Conservation (phyloP, 345 rosid genomes). For the Sonneratia caseolaris region DNA sequence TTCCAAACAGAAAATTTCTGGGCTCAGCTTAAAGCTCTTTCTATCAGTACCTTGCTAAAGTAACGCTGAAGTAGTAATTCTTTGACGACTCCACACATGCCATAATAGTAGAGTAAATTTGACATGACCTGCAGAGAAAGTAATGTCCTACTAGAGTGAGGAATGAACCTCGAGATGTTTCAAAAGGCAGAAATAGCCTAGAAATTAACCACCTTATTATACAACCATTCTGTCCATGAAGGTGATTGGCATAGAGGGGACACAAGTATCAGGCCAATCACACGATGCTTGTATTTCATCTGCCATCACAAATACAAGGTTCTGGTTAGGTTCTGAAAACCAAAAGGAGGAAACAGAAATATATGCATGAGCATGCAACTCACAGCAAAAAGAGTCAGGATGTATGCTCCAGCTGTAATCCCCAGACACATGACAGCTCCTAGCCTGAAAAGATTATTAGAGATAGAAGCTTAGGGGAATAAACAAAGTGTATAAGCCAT, state of each 20-base stretch:
- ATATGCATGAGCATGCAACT: conserved; percentile 21
- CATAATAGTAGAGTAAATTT: conserved; percentile 77
- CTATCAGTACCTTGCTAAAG: conserved; percentile 70
- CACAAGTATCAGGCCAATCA: conserved; percentile 78
- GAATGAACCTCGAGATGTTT: not conserved
- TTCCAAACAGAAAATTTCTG: not conserved
- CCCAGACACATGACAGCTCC: conserved; percentile 99
- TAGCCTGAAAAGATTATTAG: conserved; percentile 36
- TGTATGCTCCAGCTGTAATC: conserved; percentile 93
- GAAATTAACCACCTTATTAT: conserved; percentile 53
- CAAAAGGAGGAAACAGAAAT: not conserved
- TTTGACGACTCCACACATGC: conserved; percentile 89
- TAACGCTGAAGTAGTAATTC: conserved; percentile 78
- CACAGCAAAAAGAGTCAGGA: conserved; percentile 89
- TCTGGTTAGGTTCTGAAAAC: conserved; percentile 1
- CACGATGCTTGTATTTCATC: conserved; percentile 89
- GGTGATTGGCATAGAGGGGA: conserved; percentile 93
- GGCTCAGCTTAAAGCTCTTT: conserved; percentile 7
- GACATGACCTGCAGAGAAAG: conserved; percentile 56
- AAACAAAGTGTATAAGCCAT: not conserved
- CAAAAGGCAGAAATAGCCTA: not conserved
- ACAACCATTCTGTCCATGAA: conserved; percentile 93
- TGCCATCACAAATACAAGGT: conserved; percentile 20
- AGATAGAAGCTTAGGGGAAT: not conserved
- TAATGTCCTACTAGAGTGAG: conserved; percentile 10